Conservation (phyloP, 2,329 filamentous ascomycete genomes). For the Cercospora berteroae region DNA sequence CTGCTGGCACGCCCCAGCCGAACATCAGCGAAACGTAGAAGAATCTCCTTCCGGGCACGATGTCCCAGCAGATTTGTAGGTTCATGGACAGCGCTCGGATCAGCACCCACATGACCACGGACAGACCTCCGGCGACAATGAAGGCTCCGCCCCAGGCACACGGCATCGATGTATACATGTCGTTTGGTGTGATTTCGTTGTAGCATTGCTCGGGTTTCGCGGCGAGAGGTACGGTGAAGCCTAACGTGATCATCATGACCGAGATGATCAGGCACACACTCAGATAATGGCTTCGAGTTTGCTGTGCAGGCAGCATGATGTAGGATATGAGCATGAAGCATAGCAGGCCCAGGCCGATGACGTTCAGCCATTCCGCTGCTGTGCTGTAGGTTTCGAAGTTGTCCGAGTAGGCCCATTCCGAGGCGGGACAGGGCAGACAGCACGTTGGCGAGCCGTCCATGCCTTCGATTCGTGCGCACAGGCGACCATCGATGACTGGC, state of each 20-base stretch:
- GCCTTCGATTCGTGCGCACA: constrained; percentile 52
- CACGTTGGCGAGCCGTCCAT: constrained; percentile 59
- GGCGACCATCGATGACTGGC: constrained; percentile 55
- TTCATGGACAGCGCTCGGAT: constrained; percentile 87
- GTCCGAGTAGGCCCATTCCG: constrained; percentile 68
- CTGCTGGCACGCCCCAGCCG: constrained; percentile 79
- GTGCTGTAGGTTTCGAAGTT: constrained; percentile 58
- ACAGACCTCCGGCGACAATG: constrained; percentile 80
- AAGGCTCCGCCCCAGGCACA: constrained; percentile 89
- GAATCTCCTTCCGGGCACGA: constrained; percentile 81
- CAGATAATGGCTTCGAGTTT: constrained; percentile 88
- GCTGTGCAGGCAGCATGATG: constrained; percentile 75
- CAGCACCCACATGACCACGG: constrained; percentile 85
- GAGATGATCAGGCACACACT: constrained; percentile 80
- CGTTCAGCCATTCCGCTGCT: constrained; percentile 78
- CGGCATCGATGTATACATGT: constrained; percentile 76
- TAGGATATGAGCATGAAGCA: constrained; percentile 78
- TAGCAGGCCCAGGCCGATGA: constrained; percentile 69
- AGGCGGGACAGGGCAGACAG: constrained; percentile 86
- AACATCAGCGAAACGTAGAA: constrained; percentile 78
- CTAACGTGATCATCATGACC: constrained; percentile 80
- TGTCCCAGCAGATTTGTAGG: constrained; percentile 92
- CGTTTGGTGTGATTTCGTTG: constrained; percentile 87
- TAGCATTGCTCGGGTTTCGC: constrained; percentile 77
- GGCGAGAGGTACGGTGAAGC: constrained; percentile 84